phyloP scores from a whole-genome alignment of 129 eudicot species.

The Chrysanthemum lavandulifolium region DNA sequence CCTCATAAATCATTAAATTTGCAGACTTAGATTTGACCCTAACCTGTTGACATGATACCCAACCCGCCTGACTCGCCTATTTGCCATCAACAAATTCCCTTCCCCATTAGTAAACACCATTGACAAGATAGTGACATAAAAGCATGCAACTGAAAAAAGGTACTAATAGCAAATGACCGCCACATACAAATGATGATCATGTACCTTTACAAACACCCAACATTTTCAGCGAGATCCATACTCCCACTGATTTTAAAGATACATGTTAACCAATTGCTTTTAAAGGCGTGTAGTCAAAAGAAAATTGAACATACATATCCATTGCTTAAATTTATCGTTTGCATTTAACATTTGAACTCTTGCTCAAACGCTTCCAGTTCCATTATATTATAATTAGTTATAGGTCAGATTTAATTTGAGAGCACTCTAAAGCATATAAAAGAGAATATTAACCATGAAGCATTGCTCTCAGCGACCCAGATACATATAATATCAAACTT shows the following conservation, averaged over 20 bases:
- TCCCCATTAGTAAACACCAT: background rate
- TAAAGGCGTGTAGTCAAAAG: background rate
- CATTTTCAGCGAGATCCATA: slow-evolving; percentile 89
- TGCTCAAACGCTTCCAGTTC: background rate
- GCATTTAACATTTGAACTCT: background rate
- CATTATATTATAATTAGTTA: background rate
- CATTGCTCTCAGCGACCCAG: background rate
- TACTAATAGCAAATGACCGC: too few species aligned
- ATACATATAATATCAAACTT: background rate
- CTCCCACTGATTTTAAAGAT: slow-evolving; percentile 46
- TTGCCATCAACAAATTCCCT: background rate
- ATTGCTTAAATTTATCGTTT: background rate
- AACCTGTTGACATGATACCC: too few species aligned
- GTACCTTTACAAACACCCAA: slow-evolving; percentile 94
- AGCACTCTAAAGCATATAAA: background rate
- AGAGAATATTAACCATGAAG: background rate
- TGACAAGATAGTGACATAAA: background rate
- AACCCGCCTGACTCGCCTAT: too few species aligned
- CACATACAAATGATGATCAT: too few species aligned
- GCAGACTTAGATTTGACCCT: too few species aligned
- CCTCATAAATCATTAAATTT: too few species aligned
- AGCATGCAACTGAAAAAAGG: background rate
- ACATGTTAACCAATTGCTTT: background rate
- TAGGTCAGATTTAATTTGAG: background rate
- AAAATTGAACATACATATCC: background rate